Base-by-base conservation (phyloP, 1,284 basidiomycete genomes). In the Fomitiporia mediterranea region DNA sequence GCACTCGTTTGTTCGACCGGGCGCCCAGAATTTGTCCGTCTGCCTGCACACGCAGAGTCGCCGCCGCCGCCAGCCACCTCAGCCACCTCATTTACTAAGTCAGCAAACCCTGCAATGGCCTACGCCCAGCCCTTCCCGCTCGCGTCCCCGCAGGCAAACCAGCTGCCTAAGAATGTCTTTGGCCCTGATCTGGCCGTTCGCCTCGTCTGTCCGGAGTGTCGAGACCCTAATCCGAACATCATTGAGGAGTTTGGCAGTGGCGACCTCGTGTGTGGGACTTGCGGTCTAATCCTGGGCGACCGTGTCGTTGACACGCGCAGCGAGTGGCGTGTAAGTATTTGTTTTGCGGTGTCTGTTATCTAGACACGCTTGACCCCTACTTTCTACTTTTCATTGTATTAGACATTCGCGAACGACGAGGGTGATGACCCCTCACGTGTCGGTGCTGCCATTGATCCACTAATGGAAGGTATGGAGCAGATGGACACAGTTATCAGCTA, bases 371-470 rank as follows among this genome's bases (percentile, higher is more conserved):
- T 61, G 58, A 66, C 65, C 63, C 63, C 60, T 56, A 61, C 62
- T 50, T 64, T 50, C 60, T 57, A 54, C 44, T 54, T 59, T 56
- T 38, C 55, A 43, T 40, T 52, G 15, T 55, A 64, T 51, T 80
- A 98, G 87, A 99, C 97, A 57, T 99, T 99, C 72, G 97, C 97
- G 63, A 97, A 94, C 66, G 94, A 99, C 70, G 96, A 98, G 75
- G 95, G 96, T 60, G 97, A 99, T 70, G 97, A 99, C 70, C 96
- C 96, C 57, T 99, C 96, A 65, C 97, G 97, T 91, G 97, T 99
- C 63, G 97, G 97, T 75, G 94, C 93, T 55, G 93, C 94, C 38
- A 85, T 87, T 39, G 94, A 98, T 69, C 94, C 95, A 52, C 76
- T 98, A 27, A 80, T 98, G 73, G 95, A 98, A 68, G 92, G 92